Evolutionary conservation across 2,329 filamentous ascomycete genomes (phyloP).

Genomic region (Nectriaceae sp.): DNA sequence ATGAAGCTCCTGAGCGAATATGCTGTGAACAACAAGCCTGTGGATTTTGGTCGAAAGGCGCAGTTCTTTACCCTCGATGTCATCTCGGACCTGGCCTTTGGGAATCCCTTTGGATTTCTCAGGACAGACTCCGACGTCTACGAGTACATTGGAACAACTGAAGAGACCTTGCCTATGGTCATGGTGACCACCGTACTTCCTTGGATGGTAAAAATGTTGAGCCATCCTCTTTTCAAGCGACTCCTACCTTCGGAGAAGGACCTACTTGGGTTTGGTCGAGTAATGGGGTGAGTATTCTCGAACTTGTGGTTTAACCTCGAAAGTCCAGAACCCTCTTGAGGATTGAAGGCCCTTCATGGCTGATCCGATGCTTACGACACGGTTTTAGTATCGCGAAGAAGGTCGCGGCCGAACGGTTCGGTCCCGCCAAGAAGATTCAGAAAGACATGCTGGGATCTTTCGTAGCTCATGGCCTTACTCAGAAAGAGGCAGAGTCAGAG

Average conservation of each 20-base stretch:
- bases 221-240: conserved; percentile 41
- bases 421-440: conserved; percentile 25
- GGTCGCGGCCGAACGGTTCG: conserved; percentile 29
- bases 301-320: no score
- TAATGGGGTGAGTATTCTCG: conserved; percentile 43
- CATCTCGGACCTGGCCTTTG: conserved; percentile 53
- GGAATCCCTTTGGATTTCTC: conserved; percentile 48
- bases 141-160: conserved; percentile 46
- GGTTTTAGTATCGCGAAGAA: conserved; percentile 32
- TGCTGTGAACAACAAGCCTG: neutral
- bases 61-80: conserved; percentile 57
- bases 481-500: conserved; percentile 30
- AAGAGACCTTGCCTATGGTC: conserved; percentile 44
- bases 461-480: conserved; percentile 27
- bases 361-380: no score
- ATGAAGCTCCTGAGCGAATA: conserved; percentile 35
- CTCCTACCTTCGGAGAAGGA: conserved; percentile 44
- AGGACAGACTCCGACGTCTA: conserved; percentile 47
- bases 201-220: conserved; percentile 41
- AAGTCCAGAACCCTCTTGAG: no score
- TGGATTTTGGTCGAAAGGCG: conserved; percentile 48
- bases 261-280: conserved; percentile 39
- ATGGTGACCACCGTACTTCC: conserved; percentile 46
- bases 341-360: no score
- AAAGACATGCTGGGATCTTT: conserved; percentile 36